These are phyloP conservation scores for Alloteropsis semialata DNA, from an alignment of 176 grass and related monocot species.

Conservation along the genomic window DNA sequence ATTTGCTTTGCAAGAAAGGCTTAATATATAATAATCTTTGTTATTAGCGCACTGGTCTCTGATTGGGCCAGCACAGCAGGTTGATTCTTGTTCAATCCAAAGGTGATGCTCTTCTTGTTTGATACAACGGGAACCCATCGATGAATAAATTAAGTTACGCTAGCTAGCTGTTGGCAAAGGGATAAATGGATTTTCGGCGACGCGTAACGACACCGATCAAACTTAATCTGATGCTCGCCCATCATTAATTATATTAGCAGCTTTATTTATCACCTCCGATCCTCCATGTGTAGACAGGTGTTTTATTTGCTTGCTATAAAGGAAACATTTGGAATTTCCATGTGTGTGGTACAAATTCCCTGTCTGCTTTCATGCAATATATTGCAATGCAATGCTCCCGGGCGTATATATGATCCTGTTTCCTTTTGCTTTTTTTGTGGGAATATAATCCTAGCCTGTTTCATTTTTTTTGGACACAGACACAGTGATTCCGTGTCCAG, in stretches of 20 bases:
- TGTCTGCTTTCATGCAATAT: not conserved
- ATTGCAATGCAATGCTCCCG: too few species aligned
- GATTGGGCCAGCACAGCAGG: conserved; percentile 9
- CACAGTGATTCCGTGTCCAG: not conserved
- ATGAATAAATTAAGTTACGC: conserved; percentile 10
- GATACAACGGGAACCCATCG: conserved; percentile 4
- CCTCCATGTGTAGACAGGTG: not conserved
- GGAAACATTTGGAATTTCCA: conserved; percentile 6
- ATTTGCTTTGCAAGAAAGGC: conserved; percentile 33
- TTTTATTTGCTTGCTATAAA: conserved; percentile 31
- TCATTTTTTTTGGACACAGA: not conserved
- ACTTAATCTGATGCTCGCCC: not conserved
- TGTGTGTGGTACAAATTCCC: conserved; percentile 19
- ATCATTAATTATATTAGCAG: not conserved
- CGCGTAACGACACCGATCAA: not conserved
- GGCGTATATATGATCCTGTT: not conserved
- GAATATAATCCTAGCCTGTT: not conserved
- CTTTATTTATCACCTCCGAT: not conserved
- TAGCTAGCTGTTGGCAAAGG: not conserved
- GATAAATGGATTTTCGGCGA: not conserved
- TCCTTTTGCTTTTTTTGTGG: not conserved
- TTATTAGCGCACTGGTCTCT: not conserved
- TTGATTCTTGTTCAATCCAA: conserved; percentile 32
- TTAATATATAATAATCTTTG: not conserved
- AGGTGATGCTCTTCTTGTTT: conserved; percentile 28